Evolutionary conservation across 768 basidiomycete genomes (phyloP), one percentile per base, ranked within the genome.

Genomic region (Lentinula lateritia): DNA sequence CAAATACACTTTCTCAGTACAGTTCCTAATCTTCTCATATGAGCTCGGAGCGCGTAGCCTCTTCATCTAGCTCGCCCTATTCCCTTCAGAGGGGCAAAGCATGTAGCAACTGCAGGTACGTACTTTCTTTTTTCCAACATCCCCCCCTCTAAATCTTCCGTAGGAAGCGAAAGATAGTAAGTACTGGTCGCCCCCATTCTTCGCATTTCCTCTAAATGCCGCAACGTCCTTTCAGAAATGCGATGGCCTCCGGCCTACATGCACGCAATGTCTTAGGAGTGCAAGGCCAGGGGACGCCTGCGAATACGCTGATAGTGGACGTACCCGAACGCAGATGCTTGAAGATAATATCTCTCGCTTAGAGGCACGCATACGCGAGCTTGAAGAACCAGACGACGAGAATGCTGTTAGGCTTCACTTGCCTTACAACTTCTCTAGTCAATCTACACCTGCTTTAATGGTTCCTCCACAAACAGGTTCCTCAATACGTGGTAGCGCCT

Each of bases 301-400:
- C 59, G 79, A 80, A 67, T 80, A 80, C 61, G 72, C 73, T 0
- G 80, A 80, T 50, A 74, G 71, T 7, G 68, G 67, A 12, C 75
- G 75, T 38, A 72, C 80, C 0, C 68, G 69, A 7, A 79, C 73
- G 0, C 65, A 80, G 53, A 66, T 70, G 2, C 66, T 82, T 7
- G 79, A 82, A 65, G 76, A 79, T 10, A 71, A 79, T 2, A 66
- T 82, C 15, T 58, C 69, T 0, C 72, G 74, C 4, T 65, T 82
- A 13, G 74, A 74, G 65, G 70, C 73, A 8, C 71, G 79, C n/a
- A 69, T 82, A 0, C 68, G 67, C 20, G 76, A 77, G 42, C 61
- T 77, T 7, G 76, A 77, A 64, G 62, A 75, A 53, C 75, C 75
- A 0, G 67, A 66, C 2, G 66, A 66, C 28, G 59, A 60, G 18